Evolutionary conservation across 192 early-diverging fungal genomes (phyloP), one percentile per base, ranked within the genome.

Genomic region (Coemansia sp.): DNA sequence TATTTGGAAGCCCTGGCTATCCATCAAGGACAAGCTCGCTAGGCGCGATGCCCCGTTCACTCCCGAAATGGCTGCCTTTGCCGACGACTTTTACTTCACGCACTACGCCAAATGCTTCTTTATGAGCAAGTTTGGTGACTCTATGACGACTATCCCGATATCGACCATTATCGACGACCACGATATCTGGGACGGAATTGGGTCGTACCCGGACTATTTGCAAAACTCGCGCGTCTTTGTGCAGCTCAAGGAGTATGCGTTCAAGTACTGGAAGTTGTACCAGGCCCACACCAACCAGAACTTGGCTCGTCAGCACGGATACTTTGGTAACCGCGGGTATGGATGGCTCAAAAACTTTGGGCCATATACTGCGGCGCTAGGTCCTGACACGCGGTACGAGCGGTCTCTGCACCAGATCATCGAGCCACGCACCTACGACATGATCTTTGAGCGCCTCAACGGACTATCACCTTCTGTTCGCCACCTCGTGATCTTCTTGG

Each of bases 181-280:
- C 75, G 92, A 95, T 69, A 87, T 94, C 51, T 88, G 92, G 71
- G 94, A 95, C 73, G 94, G 93, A 3, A 92, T 88, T 66, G 94
- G 94, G 23, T 90, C 89, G 46, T 95, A 95, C 70, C 93, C 93
- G 1, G 81, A 86, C 55, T 87, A 89, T 38, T 84, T 94, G 72
- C 90, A 90, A 68, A 45, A 81, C 50, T 89, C 89, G 21, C 74
- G 85, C 5, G 87, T 91, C 17, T 91, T 93, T 82, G 84, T 87
- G 72, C 87, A 90, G 86, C 90, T 94, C 62, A 88, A 86, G 71
- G 78, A 86, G 34, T 79, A 88, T 39, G 93, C 92, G 5, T 75
- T 85, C 65, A 87, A 89, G 19, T 93, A 92, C 80, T 94, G 92
- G 84, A 85, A 89, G 60, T 73, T 96, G 63, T 96, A 91, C 87